Base-by-base conservation (phyloP, 768 basidiomycete species). In the Mycena pura region DNA sequence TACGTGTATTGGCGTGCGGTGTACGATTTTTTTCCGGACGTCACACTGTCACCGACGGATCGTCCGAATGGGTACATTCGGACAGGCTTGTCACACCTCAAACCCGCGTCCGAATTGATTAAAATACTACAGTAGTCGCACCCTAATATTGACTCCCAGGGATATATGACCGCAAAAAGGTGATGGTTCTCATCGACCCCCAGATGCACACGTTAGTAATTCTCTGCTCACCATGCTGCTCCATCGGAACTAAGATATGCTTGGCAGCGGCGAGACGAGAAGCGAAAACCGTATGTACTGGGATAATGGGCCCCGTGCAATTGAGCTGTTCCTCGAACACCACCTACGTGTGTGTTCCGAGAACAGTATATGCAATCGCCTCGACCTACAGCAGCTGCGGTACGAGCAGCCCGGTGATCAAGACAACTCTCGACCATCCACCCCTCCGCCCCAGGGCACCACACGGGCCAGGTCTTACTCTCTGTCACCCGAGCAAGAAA, bases 101-200 rank as follows among this genome's bases (percentile, higher is more conserved):
- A n/a, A n/a, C n/a, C n/a, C n/a, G n/a, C n/a, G n/a, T n/a, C n/a
- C n/a, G n/a, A n/a, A n/a, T n/a, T n/a, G n/a, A n/a, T n/a, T n/a
- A n/a, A n/a, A n/a, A n/a, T n/a, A n/a, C n/a, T n/a, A n/a, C n/a
- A n/a, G n/a, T n/a, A n/a, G n/a, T n/a, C n/a, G n/a, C 39, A 28
- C 39, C 6, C 19, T 3, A 15, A 3, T 15, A 17, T 13, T 10
- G 9, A 27, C 44, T n/a, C n/a, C n/a, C n/a, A 56, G 54, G 54
- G 7, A 34, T 56, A 24, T 24, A 9, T 14, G 27, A 58, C 19
- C 38, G 40, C 17, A 3, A 31, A 3, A 22, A 22, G 1, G 31
- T 43, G 3, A 58, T 58, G 57, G 27, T 43, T 1, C 25, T 58
- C 11, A 43, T 58, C 9, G 57, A 58, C 39, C 57, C 57, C 5